These are phyloP conservation scores for Aspergillus haitiensis DNA, from an alignment of 495 filamentous ascomycete species.

Conservation along the genomic window DNA sequence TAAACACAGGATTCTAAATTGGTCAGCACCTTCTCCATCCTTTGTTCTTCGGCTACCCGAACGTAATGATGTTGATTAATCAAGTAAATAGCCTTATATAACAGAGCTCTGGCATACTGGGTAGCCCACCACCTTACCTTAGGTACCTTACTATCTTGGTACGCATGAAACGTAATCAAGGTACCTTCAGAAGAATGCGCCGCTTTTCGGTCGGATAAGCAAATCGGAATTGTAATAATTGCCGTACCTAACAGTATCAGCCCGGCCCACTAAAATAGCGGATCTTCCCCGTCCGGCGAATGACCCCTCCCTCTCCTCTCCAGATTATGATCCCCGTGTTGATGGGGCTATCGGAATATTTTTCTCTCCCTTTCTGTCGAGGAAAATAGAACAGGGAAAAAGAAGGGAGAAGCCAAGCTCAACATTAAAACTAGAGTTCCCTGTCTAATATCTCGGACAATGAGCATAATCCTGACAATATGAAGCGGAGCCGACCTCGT, in stretches of 20 bases:
- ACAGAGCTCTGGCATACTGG: no score
- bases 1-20: no score
- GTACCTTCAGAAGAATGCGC: neutral
- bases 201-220: slow-evolving; percentile 12
- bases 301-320: slow-evolving; percentile 15
- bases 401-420: neutral
- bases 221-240: slow-evolving; percentile 7
- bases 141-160: no score
- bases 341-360: neutral
- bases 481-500: slow-evolving; percentile 50
- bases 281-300: slow-evolving; percentile 12
- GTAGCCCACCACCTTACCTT: no score
- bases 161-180: no score
- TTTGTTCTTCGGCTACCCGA: no score
- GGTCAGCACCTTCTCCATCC: no score
- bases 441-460: slow-evolving; percentile 10
- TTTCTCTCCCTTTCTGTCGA: neutral
- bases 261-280: slow-evolving; percentile 10
- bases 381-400: neutral
- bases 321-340: neutral
- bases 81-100: no score
- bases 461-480: slow-evolving; percentile 26
- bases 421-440: neutral
- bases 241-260: neutral
- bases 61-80: no score